Base-by-base conservation (phyloP, 2,329 filamentous ascomycete species). In the Leptodontidium sp. region DNA sequence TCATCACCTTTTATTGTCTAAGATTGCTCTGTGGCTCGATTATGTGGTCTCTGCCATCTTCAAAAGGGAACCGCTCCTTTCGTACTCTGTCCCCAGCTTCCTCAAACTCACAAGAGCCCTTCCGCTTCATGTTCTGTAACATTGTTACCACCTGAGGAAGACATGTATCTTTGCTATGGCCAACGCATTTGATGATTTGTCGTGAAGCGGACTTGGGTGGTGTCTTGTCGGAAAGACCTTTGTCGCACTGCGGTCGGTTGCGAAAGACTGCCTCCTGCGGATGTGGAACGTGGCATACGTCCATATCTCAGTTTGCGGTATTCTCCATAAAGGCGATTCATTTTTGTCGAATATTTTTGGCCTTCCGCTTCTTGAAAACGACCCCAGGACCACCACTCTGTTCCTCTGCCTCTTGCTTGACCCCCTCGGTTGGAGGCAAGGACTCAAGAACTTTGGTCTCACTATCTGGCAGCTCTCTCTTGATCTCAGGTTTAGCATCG, bases 331-430 rank as follows among this genome's bases (percentile, higher is more conserved):
- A 26, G 15, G 11, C 26, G 8, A 2, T 26, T 77, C 65, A 90
- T 77, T 86, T 90, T 73, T 89, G 86, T 24, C 88, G 85, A 45
- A 89, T 83, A 62, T 85, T 87, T 82, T 89, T 91, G 15, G 88
- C 84, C 77, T 93, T 95, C 65, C 92, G 84, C 82, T 94, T 94
- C 81, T 94, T 95, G 80, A 95, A 96, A 2, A 93, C 82, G 1
- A 93, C 85, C 2, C 86, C 83, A 12, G 82, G 76, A 2, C 78
- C 72, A 2, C 78, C 72, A 11, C 73, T 76, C 26, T 66, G 71
- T 43, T 71, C 70, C 12, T 71, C 72, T 76, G 70, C 58, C 73
- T 74, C 73, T 74, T 79, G 35, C 72, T 78, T 73, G 74, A 73
- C 45, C 70, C 72, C 21, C 72, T 70, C 75, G 1, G 78, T 76